phyloP scores from a whole-genome alignment of 495 filamentous ascomycete genomes.

The Viridothelium virens region DNA sequence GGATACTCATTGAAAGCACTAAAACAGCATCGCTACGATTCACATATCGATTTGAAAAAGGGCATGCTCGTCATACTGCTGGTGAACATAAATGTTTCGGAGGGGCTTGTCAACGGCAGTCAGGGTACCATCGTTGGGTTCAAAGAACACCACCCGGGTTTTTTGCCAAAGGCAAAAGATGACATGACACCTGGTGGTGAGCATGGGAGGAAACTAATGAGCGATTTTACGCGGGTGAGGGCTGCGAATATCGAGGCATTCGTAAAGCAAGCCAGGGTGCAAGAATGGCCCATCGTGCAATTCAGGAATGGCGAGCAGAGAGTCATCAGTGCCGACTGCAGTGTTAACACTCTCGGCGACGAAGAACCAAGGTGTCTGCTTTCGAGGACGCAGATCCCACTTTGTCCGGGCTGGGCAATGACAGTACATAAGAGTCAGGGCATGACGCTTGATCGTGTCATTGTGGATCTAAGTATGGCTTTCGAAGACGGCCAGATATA shows the following conservation, averaged over 20 bases:
- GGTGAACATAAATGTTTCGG: constrained; percentile 34
- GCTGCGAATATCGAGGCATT: not conserved
- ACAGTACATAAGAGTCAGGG: constrained; percentile 45
- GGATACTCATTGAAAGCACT: too few species aligned
- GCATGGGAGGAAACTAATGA: too few species aligned
- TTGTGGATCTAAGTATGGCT: constrained; percentile 32
- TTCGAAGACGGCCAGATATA: constrained; percentile 42
- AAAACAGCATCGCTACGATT: constrained; percentile 25
- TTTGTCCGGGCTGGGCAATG: constrained; percentile 41
- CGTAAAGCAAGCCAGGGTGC: constrained; percentile 2
- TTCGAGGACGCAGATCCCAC: constrained; percentile 40
- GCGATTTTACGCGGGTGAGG: too few species aligned
- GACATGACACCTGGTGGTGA: not conserved
- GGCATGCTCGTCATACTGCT: constrained; percentile 43
- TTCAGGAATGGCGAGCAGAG: constrained; percentile 30
- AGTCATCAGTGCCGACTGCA: constrained; percentile 44
- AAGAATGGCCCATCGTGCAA: constrained; percentile 31
- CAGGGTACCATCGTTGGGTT: constrained; percentile 44
- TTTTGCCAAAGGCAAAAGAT: constrained; percentile 16
- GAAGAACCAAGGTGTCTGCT: constrained; percentile 26
- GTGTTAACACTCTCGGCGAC: constrained; percentile 42
- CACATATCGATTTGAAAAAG: constrained; percentile 35
- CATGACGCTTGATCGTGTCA: constrained; percentile 38
- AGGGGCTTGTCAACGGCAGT: constrained; percentile 44
- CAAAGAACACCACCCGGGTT: constrained; percentile 17